Base-by-base conservation (phyloP, 139 green algal genomes). In the Mesostigma viride region DNA sequence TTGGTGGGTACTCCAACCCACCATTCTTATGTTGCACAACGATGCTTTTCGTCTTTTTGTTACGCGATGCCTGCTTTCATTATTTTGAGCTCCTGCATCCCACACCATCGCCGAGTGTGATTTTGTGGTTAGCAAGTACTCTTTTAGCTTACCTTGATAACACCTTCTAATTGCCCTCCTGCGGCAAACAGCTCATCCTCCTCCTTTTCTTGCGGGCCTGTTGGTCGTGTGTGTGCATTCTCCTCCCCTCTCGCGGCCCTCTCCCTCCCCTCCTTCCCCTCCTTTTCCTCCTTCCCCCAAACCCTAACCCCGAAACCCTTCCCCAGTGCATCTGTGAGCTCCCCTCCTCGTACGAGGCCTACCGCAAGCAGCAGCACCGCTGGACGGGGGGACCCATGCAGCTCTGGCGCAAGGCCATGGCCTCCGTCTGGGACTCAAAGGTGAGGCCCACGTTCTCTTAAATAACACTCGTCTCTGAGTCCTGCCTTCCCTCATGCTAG, bases 341-440 rank as follows among this genome's bases (percentile, higher is more conserved):
- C 34, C 91, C 91, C 28, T 85, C 81, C 67, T 87, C 79, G 47
- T 91, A 95, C 69, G 88, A 83, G 33, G 87, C 90, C 1, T 96
- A 94, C 83, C 85, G 90, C 73, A 96, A 94, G 72, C 91, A 97
- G 83, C 91, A 97, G 80, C 91, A 95, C 82, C 82, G 91, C 64
- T 96, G 85, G 85, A 89, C 34, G 44, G 65, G 64, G n/a, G 87
- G 87, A 11, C 87, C 87, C 31, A 82, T 90, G 70, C 86, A 91
- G 72, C 80, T 93, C 27, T 90, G 83, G 86, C 66, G 68, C 8
- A 74, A 80, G 44, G 74, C 83, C 11, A 73, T 65, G 24, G 34
- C 34, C 24, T 75, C 82, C 58, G 83, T 93, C 36, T 91, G 86
- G 86, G 28, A 22, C 14, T 85, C 79, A 57, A 67, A 74, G 45